phyloP scores from a whole-genome alignment of 2,329 filamentous ascomycete species.

The Xylaria sp. region DNA sequence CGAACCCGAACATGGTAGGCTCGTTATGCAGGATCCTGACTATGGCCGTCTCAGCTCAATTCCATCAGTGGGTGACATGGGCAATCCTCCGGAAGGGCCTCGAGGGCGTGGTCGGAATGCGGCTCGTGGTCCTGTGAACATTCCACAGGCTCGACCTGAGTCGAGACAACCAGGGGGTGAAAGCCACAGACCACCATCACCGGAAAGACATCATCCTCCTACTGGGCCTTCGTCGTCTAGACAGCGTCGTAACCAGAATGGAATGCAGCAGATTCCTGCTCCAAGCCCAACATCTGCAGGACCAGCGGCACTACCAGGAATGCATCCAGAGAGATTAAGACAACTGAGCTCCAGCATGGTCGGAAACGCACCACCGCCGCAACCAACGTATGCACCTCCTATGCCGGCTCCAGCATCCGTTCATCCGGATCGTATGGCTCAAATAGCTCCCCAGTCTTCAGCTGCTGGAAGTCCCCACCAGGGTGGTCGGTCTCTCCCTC shows the following conservation, averaged over 20 bases:
- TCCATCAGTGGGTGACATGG: slow-evolving; percentile 55
- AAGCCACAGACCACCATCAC: slow-evolving; percentile 56
- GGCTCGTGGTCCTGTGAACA: slow-evolving; percentile 53
- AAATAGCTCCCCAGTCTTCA: slow-evolving; percentile 48
- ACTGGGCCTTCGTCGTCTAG: slow-evolving; percentile 65
- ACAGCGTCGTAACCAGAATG: slow-evolving; percentile 55
- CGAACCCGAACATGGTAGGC: slow-evolving; percentile 63
- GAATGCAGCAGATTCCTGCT: slow-evolving; percentile 43
- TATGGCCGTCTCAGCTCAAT: slow-evolving; percentile 71
- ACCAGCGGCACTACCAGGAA: slow-evolving; percentile 41
- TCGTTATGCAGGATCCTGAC: slow-evolving; percentile 68
- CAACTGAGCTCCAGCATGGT: slow-evolving; percentile 43
- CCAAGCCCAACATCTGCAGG: slow-evolving; percentile 44
- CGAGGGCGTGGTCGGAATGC: slow-evolving; percentile 61
- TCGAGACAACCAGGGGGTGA: slow-evolving; percentile 56
- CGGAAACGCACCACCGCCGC: slow-evolving; percentile 38
- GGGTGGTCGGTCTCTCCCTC: slow-evolving; percentile 46
- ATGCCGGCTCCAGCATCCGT: slow-evolving; percentile 45
- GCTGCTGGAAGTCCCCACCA: slow-evolving; percentile 43
- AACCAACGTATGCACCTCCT: slow-evolving; percentile 43
- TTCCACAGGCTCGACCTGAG: slow-evolving; percentile 56
- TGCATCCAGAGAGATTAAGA: slow-evolving; percentile 50
- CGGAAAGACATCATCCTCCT: slow-evolving; percentile 62
- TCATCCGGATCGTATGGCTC: slow-evolving; percentile 58
- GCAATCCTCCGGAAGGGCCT: slow-evolving; percentile 65